Evolutionary conservation across 768 basidiomycete species (phyloP).

Genomic region (Pisolithus sp.): DNA sequence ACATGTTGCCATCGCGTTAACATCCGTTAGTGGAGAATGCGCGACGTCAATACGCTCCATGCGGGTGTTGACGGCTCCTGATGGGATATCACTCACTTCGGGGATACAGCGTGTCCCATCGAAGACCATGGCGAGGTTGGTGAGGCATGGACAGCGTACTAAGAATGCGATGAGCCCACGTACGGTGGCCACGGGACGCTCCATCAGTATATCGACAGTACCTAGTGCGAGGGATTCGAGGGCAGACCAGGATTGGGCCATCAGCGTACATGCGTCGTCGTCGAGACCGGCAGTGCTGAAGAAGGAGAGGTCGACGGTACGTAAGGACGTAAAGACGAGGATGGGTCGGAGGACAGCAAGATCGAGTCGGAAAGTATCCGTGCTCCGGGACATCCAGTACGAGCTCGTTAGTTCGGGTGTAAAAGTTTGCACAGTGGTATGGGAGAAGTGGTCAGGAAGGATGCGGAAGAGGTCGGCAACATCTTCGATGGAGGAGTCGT

Average conservation of each 20-base stretch:
- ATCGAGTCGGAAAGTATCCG: slow-evolving; percentile 18
- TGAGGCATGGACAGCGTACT: slow-evolving; percentile 13
- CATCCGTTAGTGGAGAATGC: slow-evolving; percentile 18
- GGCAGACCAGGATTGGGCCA: slow-evolving; percentile 5
- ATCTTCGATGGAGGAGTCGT: slow-evolving; percentile 17
- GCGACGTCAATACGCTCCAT: slow-evolving; percentile 16
- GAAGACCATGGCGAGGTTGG: slow-evolving; percentile 16
- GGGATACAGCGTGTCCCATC: slow-evolving; percentile 11
- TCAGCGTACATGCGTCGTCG: slow-evolving; percentile 13
- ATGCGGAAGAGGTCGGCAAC: slow-evolving; percentile 8
- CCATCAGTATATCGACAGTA: slow-evolving; percentile 12
- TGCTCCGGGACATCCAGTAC: slow-evolving; percentile 19
- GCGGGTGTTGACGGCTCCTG: slow-evolving; percentile 13
- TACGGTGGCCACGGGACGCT: slow-evolving; percentile 14
- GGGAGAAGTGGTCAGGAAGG: slow-evolving; percentile 12
- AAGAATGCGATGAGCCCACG: slow-evolving; percentile 16
- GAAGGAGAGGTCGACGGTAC: slow-evolving; percentile 16
- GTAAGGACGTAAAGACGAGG: slow-evolving; percentile 9
- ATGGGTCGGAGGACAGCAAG: slow-evolving; percentile 10
- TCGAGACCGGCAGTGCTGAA: slow-evolving; percentile 15
- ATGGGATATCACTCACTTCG: background rate
- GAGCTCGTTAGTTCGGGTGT: slow-evolving; percentile 21
- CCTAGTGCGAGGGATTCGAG: slow-evolving; percentile 7
- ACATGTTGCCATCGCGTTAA: slow-evolving; percentile 10
- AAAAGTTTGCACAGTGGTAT: slow-evolving; percentile 5